These are phyloP conservation scores for Zymoseptoria ardabiliae DNA, from an alignment of 2,329 filamentous ascomycete genomes.

Conservation along the genomic window DNA sequence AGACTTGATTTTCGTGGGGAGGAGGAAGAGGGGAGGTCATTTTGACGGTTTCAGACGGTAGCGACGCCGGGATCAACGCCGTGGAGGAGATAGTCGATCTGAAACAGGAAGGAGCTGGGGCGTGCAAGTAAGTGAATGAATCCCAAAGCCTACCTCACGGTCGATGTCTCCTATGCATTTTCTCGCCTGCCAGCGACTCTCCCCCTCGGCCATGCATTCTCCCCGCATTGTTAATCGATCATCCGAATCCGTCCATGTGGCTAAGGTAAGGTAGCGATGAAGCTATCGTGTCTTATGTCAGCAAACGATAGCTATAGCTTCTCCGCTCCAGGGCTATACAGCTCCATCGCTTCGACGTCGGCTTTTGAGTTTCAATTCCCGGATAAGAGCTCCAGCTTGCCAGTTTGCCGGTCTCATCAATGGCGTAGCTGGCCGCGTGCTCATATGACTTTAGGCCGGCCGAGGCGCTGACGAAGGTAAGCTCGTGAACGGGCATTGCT, in stretches of 20 bases:
- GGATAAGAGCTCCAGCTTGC: not conserved
- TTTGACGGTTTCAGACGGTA: no score
- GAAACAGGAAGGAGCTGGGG: not conserved
- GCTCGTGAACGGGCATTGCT: no score
- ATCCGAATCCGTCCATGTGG: no score
- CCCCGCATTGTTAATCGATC: no score
- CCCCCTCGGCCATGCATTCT: not conserved
- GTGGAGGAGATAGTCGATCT: not conserved
- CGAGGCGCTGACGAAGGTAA: no score
- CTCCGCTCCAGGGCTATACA: not conserved
- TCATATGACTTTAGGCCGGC: no score
- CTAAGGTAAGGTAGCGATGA: no score
- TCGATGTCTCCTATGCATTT: no score
- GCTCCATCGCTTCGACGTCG: not conserved
- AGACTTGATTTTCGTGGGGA: constrained; percentile 17
- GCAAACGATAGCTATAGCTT: not conserved
- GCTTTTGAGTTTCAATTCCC: not conserved
- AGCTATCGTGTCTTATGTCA: no score
- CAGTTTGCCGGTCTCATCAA: no score
- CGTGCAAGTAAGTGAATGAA: not conserved
- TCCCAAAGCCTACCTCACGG: not conserved
- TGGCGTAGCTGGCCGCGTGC: no score
- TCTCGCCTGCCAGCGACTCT: not conserved
- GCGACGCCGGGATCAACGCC: not conserved
- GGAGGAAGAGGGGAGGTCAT: constrained; percentile 16